Conservation (phyloP, 768 basidiomycete species). For the Russula olivacea region DNA sequence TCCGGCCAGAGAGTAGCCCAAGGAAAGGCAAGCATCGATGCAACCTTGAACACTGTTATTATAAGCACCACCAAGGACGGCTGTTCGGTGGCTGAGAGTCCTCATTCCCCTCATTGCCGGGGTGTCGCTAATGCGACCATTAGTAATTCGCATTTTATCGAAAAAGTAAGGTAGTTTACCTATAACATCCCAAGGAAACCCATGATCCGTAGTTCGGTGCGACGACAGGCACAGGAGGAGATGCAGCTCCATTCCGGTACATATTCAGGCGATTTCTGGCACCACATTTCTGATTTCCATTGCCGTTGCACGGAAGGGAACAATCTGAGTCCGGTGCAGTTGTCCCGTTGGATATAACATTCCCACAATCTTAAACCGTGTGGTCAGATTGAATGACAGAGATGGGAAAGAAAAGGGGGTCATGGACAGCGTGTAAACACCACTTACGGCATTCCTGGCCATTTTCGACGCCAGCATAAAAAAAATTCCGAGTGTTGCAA, state of each 20-base stretch:
- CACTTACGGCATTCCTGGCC: too few relatives aligned
- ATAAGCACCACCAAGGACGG: constrained; percentile 34
- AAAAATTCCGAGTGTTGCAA: too few relatives aligned
- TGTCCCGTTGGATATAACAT: constrained; percentile 44
- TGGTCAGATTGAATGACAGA: background rate
- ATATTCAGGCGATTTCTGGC: constrained; percentile 53
- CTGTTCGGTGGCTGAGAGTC: constrained; percentile 31
- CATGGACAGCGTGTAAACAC: background rate
- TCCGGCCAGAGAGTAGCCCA: constrained; percentile 39
- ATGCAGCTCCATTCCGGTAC: constrained; percentile 54
- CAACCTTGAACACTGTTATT: constrained; percentile 51
- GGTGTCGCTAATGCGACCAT: constrained; percentile 32
- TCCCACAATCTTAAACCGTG: constrained; percentile 53
- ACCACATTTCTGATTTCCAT: constrained; percentile 54
- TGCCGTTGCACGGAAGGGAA: constrained; percentile 54
- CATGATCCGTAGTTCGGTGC: constrained; percentile 55
- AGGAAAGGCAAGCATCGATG: constrained; percentile 53
- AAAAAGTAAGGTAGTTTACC: constrained; percentile 35
- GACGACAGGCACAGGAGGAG: constrained; percentile 50
- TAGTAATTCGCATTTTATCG: constrained; percentile 4
- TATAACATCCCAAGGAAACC: constrained; percentile 68
- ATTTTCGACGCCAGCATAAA: too few relatives aligned
- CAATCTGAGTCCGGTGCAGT: constrained; percentile 49
- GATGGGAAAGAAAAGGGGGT: background rate
- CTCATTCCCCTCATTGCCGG: constrained; percentile 32